Evolutionary conservation across 768 basidiomycete genomes (phyloP).

Genomic region (Cystobasidium onofrii): DNA sequence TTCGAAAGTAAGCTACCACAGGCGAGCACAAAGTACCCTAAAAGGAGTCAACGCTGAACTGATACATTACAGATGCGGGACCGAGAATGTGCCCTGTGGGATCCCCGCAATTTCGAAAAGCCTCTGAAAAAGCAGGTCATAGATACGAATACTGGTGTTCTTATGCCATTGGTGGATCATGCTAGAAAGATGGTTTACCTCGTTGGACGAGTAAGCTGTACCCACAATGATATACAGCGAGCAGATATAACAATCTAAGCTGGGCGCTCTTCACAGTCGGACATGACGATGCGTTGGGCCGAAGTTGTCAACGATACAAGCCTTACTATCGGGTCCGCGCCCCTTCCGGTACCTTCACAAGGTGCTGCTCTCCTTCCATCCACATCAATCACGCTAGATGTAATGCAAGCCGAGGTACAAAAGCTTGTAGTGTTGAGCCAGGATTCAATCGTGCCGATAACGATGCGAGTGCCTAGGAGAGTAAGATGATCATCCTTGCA

Average conservation of each 20-base stretch:
- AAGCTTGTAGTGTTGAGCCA: constrained; percentile 43
- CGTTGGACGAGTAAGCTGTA: constrained; percentile 38
- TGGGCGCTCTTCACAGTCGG: constrained; percentile 38
- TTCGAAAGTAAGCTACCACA: constrained; percentile 13
- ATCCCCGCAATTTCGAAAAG: constrained; percentile 34
- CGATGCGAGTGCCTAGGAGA: constrained; percentile 43
- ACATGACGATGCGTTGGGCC: constrained; percentile 45
- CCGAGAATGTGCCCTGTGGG: constrained; percentile 44
- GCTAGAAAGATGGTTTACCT: constrained; percentile 45
- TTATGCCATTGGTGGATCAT: constrained; percentile 44
- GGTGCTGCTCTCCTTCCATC: constrained; percentile 42
- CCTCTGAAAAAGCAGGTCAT: constrained; percentile 39
- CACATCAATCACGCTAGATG: constrained; percentile 40
- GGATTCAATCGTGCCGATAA: constrained; percentile 44
- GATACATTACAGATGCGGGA: constrained; percentile 42
- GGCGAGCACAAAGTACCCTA: too few relatives aligned
- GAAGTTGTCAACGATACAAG: constrained; percentile 42
- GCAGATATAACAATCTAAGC: too few relatives aligned
- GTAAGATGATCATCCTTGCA: neutral
- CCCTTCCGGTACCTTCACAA: constrained; percentile 40
- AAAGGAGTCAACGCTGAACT: too few relatives aligned
- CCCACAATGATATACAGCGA: too few relatives aligned
- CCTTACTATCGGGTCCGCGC: constrained; percentile 42
- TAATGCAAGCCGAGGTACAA: constrained; percentile 47
- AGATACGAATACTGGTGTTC: constrained; percentile 44